Conservation (phyloP, 345 rosid genomes). For the Salix viminalis region DNA sequence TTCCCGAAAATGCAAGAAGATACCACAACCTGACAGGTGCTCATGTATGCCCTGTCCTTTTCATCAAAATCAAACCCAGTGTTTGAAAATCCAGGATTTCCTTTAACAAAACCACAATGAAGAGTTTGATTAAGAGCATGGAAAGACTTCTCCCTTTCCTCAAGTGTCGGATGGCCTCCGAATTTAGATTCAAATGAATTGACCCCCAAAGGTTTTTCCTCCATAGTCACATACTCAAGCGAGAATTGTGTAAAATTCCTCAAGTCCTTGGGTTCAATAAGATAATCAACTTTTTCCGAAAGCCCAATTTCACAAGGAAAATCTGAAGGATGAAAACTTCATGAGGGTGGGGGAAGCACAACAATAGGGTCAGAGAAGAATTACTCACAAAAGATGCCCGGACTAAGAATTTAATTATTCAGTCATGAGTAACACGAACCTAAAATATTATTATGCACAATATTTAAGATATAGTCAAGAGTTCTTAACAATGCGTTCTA, state of each 20-base stretch:
- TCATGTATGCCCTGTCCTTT: slow-evolving; percentile 65
- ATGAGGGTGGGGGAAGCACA: neutral
- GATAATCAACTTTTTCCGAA: slow-evolving; percentile 43
- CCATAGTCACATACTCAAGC: slow-evolving; percentile 47
- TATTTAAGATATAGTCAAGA: neutral
- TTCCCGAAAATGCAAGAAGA: slow-evolving; percentile 96
- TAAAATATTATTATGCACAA: neutral
- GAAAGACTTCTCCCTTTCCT: slow-evolving; percentile 73
- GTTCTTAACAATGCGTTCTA: neutral
- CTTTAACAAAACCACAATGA: slow-evolving; percentile 85
- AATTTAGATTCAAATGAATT: slow-evolving; percentile 46
- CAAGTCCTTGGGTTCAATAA: slow-evolving; percentile 49
- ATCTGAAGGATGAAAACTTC: slow-evolving; percentile 42
- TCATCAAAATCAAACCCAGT: slow-evolving; percentile 64
- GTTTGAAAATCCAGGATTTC: slow-evolving; percentile 39
- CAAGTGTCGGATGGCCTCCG: slow-evolving; percentile 78
- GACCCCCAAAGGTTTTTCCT: slow-evolving; percentile 28
- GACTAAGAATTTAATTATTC: neutral
- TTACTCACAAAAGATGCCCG: neutral
- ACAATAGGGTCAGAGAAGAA: slow-evolving; percentile 5
- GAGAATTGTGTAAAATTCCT: slow-evolving; percentile 53
- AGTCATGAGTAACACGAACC: neutral
- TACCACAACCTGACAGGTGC: slow-evolving; percentile 60
- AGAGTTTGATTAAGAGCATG: slow-evolving; percentile 57
- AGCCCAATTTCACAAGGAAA: slow-evolving; percentile 59